Evolutionary conservation across 495 filamentous ascomycete species (phyloP).

Genomic region (Neurospora sp.): DNA sequence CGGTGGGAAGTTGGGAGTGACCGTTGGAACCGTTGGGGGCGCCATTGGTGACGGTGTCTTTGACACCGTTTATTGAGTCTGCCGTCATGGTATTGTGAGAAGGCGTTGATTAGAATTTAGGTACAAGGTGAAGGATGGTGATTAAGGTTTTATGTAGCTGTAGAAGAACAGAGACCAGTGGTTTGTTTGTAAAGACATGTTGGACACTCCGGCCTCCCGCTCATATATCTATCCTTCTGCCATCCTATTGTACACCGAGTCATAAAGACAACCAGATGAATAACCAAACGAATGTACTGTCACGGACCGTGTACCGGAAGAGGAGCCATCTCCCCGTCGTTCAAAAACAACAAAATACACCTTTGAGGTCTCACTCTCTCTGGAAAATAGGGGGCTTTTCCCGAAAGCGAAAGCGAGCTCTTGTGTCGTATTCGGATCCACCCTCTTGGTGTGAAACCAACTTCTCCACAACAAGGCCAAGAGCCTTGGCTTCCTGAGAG

Average conservation of each 20-base stretch:
- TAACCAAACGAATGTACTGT: neutral
- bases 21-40: neutral
- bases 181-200: neutral
- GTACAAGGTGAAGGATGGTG: neutral
- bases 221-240: neutral
- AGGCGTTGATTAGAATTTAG: neutral
- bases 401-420: neutral
- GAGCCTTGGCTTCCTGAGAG: neutral
- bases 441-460: neutral
- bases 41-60: neutral
- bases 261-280: neutral
- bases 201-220: neutral
- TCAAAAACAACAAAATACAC: neutral
- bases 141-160: neutral
- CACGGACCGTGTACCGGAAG: neutral
- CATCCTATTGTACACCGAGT: neutral
- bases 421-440: slow-evolving; percentile 2
- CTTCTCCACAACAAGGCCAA: neutral
- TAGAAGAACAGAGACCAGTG: neutral
- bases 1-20: neutral
- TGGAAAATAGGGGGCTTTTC: neutral
- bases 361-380: neutral
- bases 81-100: neutral
- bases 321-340: neutral
- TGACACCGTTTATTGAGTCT: neutral